Evolutionary conservation across 345 rosid genomes (phyloP).

Genomic region (Bruguiera gymnorhiza): DNA sequence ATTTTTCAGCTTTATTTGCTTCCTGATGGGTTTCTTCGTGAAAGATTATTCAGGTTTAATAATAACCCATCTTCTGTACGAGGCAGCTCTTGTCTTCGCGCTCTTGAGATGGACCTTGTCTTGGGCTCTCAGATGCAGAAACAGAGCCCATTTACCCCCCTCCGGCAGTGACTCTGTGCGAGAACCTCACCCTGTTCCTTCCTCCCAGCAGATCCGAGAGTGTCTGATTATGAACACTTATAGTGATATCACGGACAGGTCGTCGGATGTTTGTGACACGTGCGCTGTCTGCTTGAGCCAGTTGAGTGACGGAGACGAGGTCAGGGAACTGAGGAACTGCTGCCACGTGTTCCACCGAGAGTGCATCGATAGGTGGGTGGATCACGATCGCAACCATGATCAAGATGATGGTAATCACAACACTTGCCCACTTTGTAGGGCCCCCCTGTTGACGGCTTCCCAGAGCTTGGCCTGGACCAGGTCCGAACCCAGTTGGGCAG

Average conservation of each 20-base stretch:
- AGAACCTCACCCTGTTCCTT: conserved; percentile 13
- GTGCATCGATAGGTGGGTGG: conserved; percentile 87
- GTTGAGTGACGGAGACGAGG: conserved; percentile 52
- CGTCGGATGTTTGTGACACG: conserved; percentile 38
- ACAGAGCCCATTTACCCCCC: conserved; percentile 25
- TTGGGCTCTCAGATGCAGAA: conserved; percentile 49
- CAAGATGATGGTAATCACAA: conserved; percentile 41
- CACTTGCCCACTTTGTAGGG: conserved; percentile 83
- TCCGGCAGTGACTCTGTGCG: conserved; percentile 8
- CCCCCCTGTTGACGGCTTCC: conserved; percentile 59
- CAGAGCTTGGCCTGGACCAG: conserved; percentile 40
- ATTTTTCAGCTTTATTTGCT: background rate
- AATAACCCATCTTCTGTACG: conserved; percentile 58
- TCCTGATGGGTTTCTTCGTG: conserved; percentile 56
- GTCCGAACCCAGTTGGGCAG: conserved; percentile 90
- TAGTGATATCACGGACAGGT: conserved; percentile 47
- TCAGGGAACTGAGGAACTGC: conserved; percentile 79
- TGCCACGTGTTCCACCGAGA: conserved; percentile 86
- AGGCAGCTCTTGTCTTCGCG: conserved; percentile 64
- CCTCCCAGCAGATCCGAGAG: conserved; percentile 51
- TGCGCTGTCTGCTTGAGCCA: conserved; percentile 81
- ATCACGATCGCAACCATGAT: conserved; percentile 36
- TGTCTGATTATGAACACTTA: conserved; percentile 53
- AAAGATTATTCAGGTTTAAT: conserved; percentile 55
- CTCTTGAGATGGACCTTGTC: conserved; percentile 66